Evolutionary conservation across 768 basidiomycete genomes (phyloP), one percentile per base, ranked within the genome.

Genomic region (Lactarius sanguifluus): DNA sequence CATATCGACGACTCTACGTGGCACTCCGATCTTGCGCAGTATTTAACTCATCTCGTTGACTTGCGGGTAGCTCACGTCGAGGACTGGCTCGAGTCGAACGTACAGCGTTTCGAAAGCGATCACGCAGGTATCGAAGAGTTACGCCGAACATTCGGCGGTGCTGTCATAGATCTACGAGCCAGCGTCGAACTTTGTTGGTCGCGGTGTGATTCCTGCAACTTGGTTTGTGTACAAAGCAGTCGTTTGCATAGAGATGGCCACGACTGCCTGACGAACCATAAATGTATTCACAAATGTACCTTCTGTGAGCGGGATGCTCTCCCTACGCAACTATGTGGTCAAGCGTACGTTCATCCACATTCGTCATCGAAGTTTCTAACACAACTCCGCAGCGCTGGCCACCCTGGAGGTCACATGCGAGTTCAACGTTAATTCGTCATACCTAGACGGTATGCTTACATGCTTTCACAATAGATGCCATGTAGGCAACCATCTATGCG

Each of bases 401-500:
- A 47, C 10, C 45, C 45, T 9, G 45, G 45, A 47, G 77, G 74
- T 15, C 86, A 87, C 65, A 79, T 85, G 86, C 85, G 71, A 58
- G 1, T 18, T 32, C 13, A 4, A 13, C 5, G 0, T 25, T 20
- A 18, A 2, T 30, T 20, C 5, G 28, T 38, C 13, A 34, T 55
- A 18, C 32, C 30, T 34, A 1, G 1, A 12, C 12, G n/a, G 13
- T 3, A 25, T 25, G 6, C 50, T 25, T 3, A 52, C 50, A 10
- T 13, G 5, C n/a, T 13, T 40, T 52, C 32, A 34, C 30, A 12
- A 9, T 62, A 88, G 86, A 65, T 88, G 86, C 68, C 73, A 78
- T 0, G 38, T 58, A 15, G 38, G 57, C 36, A 69, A 73, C 34
- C 82, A 88, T 74, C 69, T 86, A 2, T 88, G 86, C 55, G 87